phyloP scores from a whole-genome alignment of 345 rosid genomes.

The Trapa bicornis region DNA sequence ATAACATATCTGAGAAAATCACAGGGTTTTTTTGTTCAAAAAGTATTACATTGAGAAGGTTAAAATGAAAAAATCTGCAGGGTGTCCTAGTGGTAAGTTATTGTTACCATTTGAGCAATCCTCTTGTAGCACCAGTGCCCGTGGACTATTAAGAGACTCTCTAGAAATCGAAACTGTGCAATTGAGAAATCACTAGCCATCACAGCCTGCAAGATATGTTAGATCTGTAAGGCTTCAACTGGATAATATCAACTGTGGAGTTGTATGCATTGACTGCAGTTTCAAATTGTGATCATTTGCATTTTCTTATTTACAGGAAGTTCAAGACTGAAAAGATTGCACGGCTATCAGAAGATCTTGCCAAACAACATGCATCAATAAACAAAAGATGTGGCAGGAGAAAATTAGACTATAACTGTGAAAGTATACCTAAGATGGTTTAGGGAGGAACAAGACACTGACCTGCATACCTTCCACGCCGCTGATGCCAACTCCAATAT shows the following conservation, averaged over 20 bases:
- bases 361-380: background rate
- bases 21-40: background rate
- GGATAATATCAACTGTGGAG: background rate
- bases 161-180: conserved; percentile 61
- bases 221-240: background rate
- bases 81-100: background rate
- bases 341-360: background rate
- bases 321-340: background rate
- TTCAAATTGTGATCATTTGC: background rate
- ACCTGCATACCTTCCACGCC: conserved; percentile 95
- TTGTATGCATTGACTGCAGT: background rate
- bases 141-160: conserved; percentile 60
- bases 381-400: background rate
- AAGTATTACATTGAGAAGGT: background rate
- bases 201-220: conserved; percentile 42
- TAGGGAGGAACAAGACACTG: conserved; percentile 1
- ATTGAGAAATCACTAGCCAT: conserved; percentile 83
- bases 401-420: no score
- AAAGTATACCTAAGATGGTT: no score
- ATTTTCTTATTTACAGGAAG: background rate
- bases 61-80: background rate
- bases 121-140: conserved; percentile 82
- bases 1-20: conserved; percentile 37
- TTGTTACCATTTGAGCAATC: conserved; percentile 61
- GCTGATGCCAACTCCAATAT: conserved; percentile 78